Evolutionary conservation across 2,329 filamentous ascomycete genomes (phyloP).

Genomic region (Mycosphaerelloides madeirae): DNA sequence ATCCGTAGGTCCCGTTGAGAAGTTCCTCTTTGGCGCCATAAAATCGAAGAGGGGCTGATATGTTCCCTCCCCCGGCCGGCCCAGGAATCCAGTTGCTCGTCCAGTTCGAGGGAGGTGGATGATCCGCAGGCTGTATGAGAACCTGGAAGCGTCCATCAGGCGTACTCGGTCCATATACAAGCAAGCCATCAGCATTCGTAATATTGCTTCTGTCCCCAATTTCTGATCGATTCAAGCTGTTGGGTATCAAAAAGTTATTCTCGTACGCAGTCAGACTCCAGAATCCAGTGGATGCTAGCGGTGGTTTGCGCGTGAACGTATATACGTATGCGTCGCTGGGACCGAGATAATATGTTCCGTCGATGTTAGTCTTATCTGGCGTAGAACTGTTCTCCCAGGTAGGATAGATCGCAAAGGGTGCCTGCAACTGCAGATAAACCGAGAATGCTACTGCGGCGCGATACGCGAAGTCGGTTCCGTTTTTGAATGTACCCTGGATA

Average conservation of each 20-base stretch:
- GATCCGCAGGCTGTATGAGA: slow-evolving; percentile 14
- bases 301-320: slow-evolving; percentile 19
- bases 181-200: slow-evolving; percentile 12
- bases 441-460: slow-evolving; percentile 5
- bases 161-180: slow-evolving; percentile 11
- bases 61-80: slow-evolving; percentile 5
- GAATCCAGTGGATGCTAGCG: slow-evolving; percentile 14
- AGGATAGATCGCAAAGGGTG: slow-evolving; percentile 13
- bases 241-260: slow-evolving; percentile 17
- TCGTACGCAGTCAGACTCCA: slow-evolving; percentile 23
- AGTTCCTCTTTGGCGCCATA: slow-evolving; percentile 11
- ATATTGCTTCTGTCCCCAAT: slow-evolving; percentile 21
- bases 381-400: slow-evolving; percentile 11
- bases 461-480: slow-evolving; percentile 11
- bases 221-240: slow-evolving; percentile 11
- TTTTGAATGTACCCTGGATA: slow-evolving; percentile 5
- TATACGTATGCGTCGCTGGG: slow-evolving; percentile 12
- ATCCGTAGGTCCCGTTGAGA: slow-evolving; percentile 11
- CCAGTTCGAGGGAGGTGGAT: slow-evolving; percentile 18
- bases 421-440: slow-evolving; percentile 6
- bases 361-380: neutral
- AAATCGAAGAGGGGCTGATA: slow-evolving; percentile 7
- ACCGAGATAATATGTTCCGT: slow-evolving; percentile 4
- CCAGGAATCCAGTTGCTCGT: slow-evolving; percentile 20
- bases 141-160: slow-evolving; percentile 13